These are phyloP conservation scores for Pseudonectria buxi DNA, from an alignment of 2,329 filamentous ascomycete species.

Conservation along the genomic window DNA sequence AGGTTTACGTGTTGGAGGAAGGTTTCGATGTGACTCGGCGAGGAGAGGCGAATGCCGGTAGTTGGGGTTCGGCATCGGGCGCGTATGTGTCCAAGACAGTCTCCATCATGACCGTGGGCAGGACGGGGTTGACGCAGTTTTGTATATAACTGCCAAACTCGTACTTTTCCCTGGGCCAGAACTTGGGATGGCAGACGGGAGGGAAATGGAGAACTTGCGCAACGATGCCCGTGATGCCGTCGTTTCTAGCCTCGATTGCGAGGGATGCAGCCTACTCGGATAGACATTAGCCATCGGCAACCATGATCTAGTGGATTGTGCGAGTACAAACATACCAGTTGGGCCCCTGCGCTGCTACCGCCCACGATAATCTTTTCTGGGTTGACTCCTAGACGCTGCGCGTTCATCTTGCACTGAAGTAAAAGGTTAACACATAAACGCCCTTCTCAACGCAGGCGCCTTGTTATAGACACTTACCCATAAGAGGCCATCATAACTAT, in stretches of 20 bases:
- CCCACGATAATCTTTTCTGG: slow-evolving; percentile 14
- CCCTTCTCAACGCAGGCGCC: neutral
- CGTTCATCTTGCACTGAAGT: slow-evolving; percentile 15
- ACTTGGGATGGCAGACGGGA: slow-evolving; percentile 15
- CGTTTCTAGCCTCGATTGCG: slow-evolving; percentile 4
- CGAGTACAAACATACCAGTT: slow-evolving; percentile 4
- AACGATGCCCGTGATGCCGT: slow-evolving; percentile 11
- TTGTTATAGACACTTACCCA: slow-evolving; percentile 6
- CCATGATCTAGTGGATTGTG: neutral
- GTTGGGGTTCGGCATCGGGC: slow-evolving; percentile 6
- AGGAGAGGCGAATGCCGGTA: slow-evolving; percentile 17
- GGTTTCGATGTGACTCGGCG: slow-evolving; percentile 4
- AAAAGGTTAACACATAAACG: no score
- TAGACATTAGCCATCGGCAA: no score
- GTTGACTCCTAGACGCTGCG: slow-evolving; percentile 8
- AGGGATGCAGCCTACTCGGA: slow-evolving; percentile 13
- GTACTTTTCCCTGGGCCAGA: slow-evolving; percentile 14
- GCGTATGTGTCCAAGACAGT: slow-evolving; percentile 6
- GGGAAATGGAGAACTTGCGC: slow-evolving; percentile 18
- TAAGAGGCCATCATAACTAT: slow-evolving; percentile 16
- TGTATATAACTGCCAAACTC: slow-evolving; percentile 19
- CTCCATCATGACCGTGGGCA: slow-evolving; percentile 8
- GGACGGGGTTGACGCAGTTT: slow-evolving; percentile 8
- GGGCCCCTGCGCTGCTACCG: slow-evolving; percentile 16
- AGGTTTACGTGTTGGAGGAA: slow-evolving; percentile 14